phyloP scores from a whole-genome alignment of 2,329 filamentous ascomycete genomes.

The Neopestalotiopsis sp. region DNA sequence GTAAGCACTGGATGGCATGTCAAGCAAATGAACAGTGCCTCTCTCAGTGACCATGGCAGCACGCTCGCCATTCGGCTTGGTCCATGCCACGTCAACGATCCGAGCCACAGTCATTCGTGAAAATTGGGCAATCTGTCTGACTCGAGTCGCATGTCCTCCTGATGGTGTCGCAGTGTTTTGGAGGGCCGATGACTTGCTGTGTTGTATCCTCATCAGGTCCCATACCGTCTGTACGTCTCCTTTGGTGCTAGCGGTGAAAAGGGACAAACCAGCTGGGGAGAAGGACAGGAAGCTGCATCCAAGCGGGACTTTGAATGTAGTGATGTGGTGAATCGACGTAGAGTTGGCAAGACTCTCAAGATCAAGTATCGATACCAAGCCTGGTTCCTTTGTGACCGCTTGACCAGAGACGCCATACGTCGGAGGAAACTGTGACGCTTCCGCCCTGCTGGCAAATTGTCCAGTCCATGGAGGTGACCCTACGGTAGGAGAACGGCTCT shows the following conservation, averaged over 20 bases:
- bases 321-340: constrained; percentile 64
- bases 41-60: constrained; percentile 91
- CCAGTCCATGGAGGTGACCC: constrained; percentile 54
- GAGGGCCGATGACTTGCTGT: constrained; percentile 65
- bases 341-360: constrained; percentile 62
- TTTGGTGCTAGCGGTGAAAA: constrained; percentile 82
- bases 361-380: constrained; percentile 78
- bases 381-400: constrained; percentile 67
- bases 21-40: constrained; percentile 92
- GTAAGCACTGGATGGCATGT: constrained; percentile 82
- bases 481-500: constrained; percentile 48
- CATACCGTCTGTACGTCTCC: constrained; percentile 85
- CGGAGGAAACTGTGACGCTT: constrained; percentile 70
- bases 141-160: constrained; percentile 57
- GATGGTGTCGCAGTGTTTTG: constrained; percentile 56
- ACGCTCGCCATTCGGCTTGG: constrained; percentile 78
- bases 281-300: constrained; percentile 85
- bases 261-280: constrained; percentile 72
- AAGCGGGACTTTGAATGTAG: constrained; percentile 73
- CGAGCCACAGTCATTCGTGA: constrained; percentile 90
- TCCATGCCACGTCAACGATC: constrained; percentile 91
- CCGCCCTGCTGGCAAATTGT: constrained; percentile 50
- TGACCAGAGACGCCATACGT: constrained; percentile 72
- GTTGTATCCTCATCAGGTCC: constrained; percentile 74
- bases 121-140: constrained; percentile 87